A percentile compares a stretch with the other conserved stretches of the same genome.
Conservation (phyloP, 2,329 filamentous ascomycete species). For the Xylaria hypoxylon region DNA sequence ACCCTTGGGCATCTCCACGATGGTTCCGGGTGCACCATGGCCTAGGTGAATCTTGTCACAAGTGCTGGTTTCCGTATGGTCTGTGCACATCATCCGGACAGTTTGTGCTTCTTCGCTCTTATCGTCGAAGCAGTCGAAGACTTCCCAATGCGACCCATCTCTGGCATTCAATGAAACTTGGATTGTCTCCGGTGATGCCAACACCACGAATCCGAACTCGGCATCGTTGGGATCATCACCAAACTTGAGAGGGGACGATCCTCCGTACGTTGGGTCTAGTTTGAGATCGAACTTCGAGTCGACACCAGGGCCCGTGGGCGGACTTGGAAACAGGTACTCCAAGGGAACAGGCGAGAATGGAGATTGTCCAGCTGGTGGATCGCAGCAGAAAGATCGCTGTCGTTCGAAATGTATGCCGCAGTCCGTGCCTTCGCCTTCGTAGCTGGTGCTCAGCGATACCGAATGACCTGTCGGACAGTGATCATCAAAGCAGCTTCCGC, state of each 20-base stretch:
- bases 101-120: slow-evolving; percentile 51
- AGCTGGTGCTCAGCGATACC: slow-evolving; percentile 47
- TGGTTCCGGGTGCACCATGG: slow-evolving; percentile 53
- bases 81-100: slow-evolving; percentile 53
- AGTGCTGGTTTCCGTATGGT: slow-evolving; percentile 51
- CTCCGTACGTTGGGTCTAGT: slow-evolving; percentile 37
- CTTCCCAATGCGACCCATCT: slow-evolving; percentile 60
- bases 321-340: slow-evolving; percentile 51
- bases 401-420: slow-evolving; percentile 41
- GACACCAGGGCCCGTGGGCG: slow-evolving; percentile 48
- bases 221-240: slow-evolving; percentile 47
- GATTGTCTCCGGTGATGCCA: slow-evolving; percentile 51
- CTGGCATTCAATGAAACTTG: slow-evolving; percentile 54
- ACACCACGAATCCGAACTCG: slow-evolving; percentile 51
- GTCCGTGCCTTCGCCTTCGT: slow-evolving; percentile 44
- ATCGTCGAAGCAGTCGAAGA: slow-evolving; percentile 50
- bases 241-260: no score
- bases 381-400: slow-evolving; percentile 51
- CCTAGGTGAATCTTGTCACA: slow-evolving; percentile 54
- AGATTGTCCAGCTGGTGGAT: slow-evolving; percentile 45
- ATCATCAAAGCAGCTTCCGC: slow-evolving; percentile 51
- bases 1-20: slow-evolving; percentile 55
- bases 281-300: slow-evolving; percentile 50
- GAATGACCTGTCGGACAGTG: slow-evolving; percentile 47
- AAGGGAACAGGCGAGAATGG: slow-evolving; percentile 54